Evolutionary conservation across 805 yeast species (phyloP), one percentile per base, ranked within the genome.

Genomic region (Wickerhamiella hasegawae): DNA sequence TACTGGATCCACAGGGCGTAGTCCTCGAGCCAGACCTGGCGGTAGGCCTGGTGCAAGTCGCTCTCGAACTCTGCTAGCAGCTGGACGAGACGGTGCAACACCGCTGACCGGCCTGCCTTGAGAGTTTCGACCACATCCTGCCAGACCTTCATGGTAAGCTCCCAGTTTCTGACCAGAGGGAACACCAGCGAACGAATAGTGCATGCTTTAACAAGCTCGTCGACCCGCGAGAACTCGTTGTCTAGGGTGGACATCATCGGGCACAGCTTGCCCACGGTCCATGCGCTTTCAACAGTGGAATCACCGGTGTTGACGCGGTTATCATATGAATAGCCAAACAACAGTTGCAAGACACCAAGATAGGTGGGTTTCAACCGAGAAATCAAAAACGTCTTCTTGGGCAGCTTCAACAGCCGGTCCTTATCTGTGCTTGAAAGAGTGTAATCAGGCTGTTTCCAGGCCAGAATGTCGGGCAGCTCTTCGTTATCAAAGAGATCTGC

Each of bases 221-320:
- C 61, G 25, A 87, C 61, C 21, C 69, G 48, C 2, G 49, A 30
- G 24, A 58, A 55, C 22, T 37, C 29, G n/a, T 45, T 43, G 52
- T 84, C 97, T 22, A 90, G 57, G 44, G 66, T 73, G 5, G 84
- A 53, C 26, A 87, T 55, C 47, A 82, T 90, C 1, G 97, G 94
- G 0, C 74, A 60, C 17, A 90, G 47, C 45, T 78, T 84, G 1
- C 98, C 98, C 4, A 90, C 68, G 0, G 87, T 75, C 98, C 98
- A 90, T 0, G 92, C 82, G 38, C 93, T 78, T 54, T 90, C 98
- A 4, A 80, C 73, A 14, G 72, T 82, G 35, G 72, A 69, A 14
- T 64, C 71, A n/a, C 74, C 76, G 48, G 69, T 72, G 25, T 76
- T 82, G 36, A 78, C 77, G 25, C 95, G 60, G 33, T 68, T 55